A percentile compares a stretch with the other conserved stretches of the same genome.
Evolutionary conservation across 2,329 filamentous ascomycete genomes (phyloP).

Genomic region (Cephalotrichum gorgonifer): DNA sequence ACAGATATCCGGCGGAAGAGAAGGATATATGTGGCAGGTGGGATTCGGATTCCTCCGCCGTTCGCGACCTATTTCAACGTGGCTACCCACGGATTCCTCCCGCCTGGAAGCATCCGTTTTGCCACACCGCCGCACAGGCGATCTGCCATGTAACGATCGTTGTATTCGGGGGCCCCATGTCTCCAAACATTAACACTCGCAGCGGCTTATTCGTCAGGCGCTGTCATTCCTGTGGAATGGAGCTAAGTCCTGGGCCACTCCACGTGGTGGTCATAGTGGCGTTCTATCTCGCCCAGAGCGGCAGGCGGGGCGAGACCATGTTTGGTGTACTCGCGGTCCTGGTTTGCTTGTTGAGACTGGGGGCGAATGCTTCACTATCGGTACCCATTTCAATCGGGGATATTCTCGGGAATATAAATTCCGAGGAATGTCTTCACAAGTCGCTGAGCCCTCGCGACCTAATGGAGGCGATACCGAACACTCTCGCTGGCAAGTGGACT

Average conservation of each 20-base stretch:
- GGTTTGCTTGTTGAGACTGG: not conserved
- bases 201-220: not conserved
- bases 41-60: constrained; percentile 25
- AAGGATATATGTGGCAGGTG: constrained; percentile 31
- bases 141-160: constrained; percentile 23
- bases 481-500: not conserved
- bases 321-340: not conserved
- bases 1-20: constrained; percentile 25
- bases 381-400: not conserved
- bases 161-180: constrained; percentile 6
- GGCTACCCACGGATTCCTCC: constrained; percentile 18
- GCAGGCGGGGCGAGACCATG: not conserved
- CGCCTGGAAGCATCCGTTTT: constrained; percentile 32
- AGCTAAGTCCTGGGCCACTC: not conserved
- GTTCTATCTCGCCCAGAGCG: not conserved
- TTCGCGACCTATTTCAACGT: constrained; percentile 17
- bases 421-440: not conserved
- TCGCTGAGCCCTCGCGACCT: not conserved
- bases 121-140: constrained; percentile 27
- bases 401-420: not conserved
- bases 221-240: not conserved
- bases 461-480: not conserved
- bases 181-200: not conserved
- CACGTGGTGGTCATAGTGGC: not conserved
- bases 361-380: not conserved